phyloP scores from a whole-genome alignment of 495 filamentous ascomycete genomes.

The Penicillium angulare region DNA sequence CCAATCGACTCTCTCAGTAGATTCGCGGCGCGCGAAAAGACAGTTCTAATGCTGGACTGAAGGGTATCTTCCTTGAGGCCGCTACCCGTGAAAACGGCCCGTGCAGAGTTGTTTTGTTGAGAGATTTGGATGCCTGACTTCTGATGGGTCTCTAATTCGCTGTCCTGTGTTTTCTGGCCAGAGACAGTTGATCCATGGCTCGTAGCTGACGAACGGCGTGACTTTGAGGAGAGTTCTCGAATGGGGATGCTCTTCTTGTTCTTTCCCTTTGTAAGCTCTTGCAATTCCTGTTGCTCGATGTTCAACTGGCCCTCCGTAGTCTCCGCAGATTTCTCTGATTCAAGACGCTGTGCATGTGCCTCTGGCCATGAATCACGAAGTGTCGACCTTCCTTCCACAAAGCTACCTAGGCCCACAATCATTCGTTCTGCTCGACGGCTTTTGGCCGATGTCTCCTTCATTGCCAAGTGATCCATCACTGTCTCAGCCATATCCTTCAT shows the following conservation, averaged over 20 bases:
- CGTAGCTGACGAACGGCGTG: too few relatives aligned
- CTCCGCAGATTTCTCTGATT: background rate
- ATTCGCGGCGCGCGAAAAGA: conserved; percentile 39
- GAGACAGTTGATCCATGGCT: too few relatives aligned
- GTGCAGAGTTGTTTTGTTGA: background rate
- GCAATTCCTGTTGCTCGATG: background rate
- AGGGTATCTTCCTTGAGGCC: background rate
- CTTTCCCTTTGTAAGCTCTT: background rate
- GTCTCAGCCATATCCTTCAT: conserved; percentile 33
- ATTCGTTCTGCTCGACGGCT: conserved; percentile 21
- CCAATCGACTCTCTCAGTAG: conserved; percentile 50
- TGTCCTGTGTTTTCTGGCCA: background rate
- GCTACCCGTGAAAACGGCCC: background rate
- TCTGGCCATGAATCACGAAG: conserved; percentile 24
- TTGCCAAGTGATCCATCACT: conserved; percentile 27
- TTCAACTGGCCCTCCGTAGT: background rate
- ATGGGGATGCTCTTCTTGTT: background rate
- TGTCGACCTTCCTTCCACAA: conserved; percentile 27
- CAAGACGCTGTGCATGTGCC: background rate
- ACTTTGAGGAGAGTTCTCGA: background rate
- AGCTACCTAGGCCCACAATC: conserved; percentile 32
- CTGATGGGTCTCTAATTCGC: background rate
- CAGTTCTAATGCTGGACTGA: background rate
- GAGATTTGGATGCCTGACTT: background rate
- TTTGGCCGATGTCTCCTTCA: conserved; percentile 10